Evolutionary conservation across 2,329 filamentous ascomycete species (phyloP).

Genomic region (Stemphylium beticola): DNA sequence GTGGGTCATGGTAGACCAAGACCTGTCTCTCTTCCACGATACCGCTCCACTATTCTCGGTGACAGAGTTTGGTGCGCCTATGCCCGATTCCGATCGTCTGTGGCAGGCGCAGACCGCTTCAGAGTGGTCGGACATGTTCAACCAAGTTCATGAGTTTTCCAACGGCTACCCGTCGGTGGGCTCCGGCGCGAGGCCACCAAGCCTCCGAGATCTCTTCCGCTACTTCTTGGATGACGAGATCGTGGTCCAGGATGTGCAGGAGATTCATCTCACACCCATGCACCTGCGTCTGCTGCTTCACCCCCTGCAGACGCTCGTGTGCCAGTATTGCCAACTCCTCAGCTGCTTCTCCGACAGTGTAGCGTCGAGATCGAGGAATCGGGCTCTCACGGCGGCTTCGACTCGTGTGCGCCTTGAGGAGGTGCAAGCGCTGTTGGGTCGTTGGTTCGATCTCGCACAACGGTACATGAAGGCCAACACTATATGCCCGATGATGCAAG

Average conservation of each 20-base stretch:
- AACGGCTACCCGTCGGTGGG: slow-evolving; percentile 61
- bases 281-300: slow-evolving; percentile 72
- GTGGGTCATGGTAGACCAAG: slow-evolving; percentile 77
- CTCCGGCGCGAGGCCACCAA: slow-evolving; percentile 61
- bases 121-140: slow-evolving; percentile 66
- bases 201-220: slow-evolving; percentile 69
- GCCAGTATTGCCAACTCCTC: slow-evolving; percentile 68
- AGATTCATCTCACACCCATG: slow-evolving; percentile 60
- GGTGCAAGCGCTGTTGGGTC: slow-evolving; percentile 67
- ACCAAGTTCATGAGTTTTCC: slow-evolving; percentile 63
- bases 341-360: slow-evolving; percentile 68
- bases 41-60: slow-evolving; percentile 62
- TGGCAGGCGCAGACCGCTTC: slow-evolving; percentile 66
- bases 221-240: slow-evolving; percentile 71
- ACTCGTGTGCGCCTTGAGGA: slow-evolving; percentile 68
- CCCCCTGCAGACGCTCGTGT: slow-evolving; percentile 69
- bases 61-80: slow-evolving; percentile 68
- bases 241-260: slow-evolving; percentile 52
- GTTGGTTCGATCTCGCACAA: slow-evolving; percentile 71
- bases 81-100: slow-evolving; percentile 67
- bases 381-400: slow-evolving; percentile 64
- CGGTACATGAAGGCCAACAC: slow-evolving; percentile 62
- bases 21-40: slow-evolving; percentile 55
- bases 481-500: slow-evolving; percentile 65
- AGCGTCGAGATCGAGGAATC: slow-evolving; percentile 53